Evolutionary conservation across 352 stramenopile genomes (phyloP).

Genomic region (Elongisporangium anandrum): DNA sequence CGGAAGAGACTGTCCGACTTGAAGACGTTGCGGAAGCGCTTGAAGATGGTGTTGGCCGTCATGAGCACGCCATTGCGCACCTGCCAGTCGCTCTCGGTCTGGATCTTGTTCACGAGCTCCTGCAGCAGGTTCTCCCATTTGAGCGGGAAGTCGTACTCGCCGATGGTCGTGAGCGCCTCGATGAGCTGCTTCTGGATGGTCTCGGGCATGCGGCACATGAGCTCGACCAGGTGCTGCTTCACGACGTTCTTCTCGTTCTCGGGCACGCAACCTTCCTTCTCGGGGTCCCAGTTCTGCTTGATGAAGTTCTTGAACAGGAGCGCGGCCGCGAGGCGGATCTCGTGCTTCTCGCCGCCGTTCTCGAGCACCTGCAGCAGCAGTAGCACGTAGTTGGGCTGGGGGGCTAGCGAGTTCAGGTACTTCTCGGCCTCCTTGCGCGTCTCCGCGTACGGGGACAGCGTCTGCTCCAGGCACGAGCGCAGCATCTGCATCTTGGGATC

Average conservation of each 20-base stretch:
- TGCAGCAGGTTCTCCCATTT: slow-evolving; percentile 95
- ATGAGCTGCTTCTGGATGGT: slow-evolving; percentile 94
- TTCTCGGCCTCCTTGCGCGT: slow-evolving; percentile 68
- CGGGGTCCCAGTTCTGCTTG: slow-evolving; percentile 95
- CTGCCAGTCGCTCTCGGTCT: slow-evolving; percentile 82
- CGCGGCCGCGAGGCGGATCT: slow-evolving; percentile 68
- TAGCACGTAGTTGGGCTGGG: slow-evolving; percentile 69
- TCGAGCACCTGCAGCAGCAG: slow-evolving; percentile 73
- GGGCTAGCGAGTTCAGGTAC: slow-evolving; percentile 54
- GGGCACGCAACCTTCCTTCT: slow-evolving; percentile 71
- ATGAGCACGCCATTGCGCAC: slow-evolving; percentile 96
- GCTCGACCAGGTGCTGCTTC: slow-evolving; percentile 97
- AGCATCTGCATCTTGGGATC: slow-evolving; percentile 65
- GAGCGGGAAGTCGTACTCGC: slow-evolving; percentile 95
- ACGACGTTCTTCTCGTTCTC: slow-evolving; percentile 90
- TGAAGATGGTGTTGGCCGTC: slow-evolving; percentile 99
- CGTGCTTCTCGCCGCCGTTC: slow-evolving; percentile 44
- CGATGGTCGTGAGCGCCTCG: slow-evolving; percentile 96
- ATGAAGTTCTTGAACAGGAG: slow-evolving; percentile 98
- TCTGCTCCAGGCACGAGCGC: slow-evolving; percentile 71
- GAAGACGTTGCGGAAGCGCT: slow-evolving; percentile 95
- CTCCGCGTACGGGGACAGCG: slow-evolving; percentile 65
- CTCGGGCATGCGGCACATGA: slow-evolving; percentile 97
- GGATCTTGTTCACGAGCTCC: slow-evolving; percentile 93
- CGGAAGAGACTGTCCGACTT: slow-evolving; percentile 94